Evolutionary conservation across 108 stramenopile genomes (phyloP), one percentile per base, ranked within the genome.

Genomic region (Conticribra guillardii): DNA sequence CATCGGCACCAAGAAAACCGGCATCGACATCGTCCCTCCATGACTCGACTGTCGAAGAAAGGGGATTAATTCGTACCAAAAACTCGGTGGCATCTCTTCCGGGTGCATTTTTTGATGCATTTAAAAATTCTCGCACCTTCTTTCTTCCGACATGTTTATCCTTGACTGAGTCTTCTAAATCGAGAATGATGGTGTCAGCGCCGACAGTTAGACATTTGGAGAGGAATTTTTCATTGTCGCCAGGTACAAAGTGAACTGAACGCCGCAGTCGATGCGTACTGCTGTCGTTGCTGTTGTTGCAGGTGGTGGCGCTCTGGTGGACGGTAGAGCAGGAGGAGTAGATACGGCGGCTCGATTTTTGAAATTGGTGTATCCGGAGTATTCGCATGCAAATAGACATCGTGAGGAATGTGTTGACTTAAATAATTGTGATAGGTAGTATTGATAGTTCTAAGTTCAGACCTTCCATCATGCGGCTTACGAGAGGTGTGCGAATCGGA

Each of bases 181-280:
- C 78, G 1, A 71, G 46, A 32, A 79, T 46, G 34, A 79, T 24
- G 9, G 78, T 72, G 59, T 79, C 78, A 14, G 78, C 78, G 21
- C 78, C 78, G 7, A 79, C 48, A 0, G 71, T 23, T 0, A 79
- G 60, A 0, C 64, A 60, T 28, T 79, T 71, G 30, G 49, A 47
- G 16, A 79, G 60, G 66, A 61, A 79, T 55, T 71, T 71, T 31
- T 49, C 50, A 41, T 72, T 79, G 59, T 79, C 78, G 0, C 62
- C 78, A 45, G 78, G 78, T 32, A 79, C 65, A 31, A 79, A 79
- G 70, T 79, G 78, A 22, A 79, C 78, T 28, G 78, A 79, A 15
- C 78, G 70, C 26, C 78, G 78, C 0, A 66, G 78, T 9, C 70
- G 78, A 51, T 11, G 37, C n/a, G n/a, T n/a, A n/a, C n/a, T n/a